Conservation (phyloP, 2,329 filamentous ascomycete species). For the Apiospora pterosperma region DNA sequence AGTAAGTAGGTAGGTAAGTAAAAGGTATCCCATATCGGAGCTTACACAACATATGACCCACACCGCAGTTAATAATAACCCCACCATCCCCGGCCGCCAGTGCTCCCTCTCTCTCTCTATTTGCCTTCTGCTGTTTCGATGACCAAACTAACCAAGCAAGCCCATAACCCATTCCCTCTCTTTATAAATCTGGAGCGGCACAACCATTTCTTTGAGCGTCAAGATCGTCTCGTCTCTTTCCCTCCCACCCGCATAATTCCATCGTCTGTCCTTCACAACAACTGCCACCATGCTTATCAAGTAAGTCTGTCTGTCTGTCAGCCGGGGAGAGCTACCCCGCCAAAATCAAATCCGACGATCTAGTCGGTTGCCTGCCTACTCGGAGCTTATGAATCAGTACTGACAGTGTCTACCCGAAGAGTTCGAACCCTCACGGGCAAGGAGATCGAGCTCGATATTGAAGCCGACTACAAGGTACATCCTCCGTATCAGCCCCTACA, state of each 20-base stretch:
- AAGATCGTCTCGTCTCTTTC: background rate
- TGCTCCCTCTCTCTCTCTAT: too few relatives aligned
- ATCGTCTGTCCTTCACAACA: background rate
- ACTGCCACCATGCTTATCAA: slow-evolving; percentile 47
- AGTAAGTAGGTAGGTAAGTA: background rate
- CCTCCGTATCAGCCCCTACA: background rate
- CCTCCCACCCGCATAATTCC: background rate
- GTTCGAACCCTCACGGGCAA: slow-evolving; percentile 97
- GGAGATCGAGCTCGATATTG: slow-evolving; percentile 98
- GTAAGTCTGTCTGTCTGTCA: slow-evolving; percentile 33
- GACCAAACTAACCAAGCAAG: background rate
- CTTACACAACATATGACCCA: too few relatives aligned
- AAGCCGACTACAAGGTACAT: slow-evolving; percentile 85
- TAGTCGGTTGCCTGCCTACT: background rate
- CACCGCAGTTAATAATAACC: background rate
- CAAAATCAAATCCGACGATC: background rate
- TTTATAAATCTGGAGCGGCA: background rate
- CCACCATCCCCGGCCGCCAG: background rate
- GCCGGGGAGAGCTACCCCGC: background rate
- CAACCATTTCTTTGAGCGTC: slow-evolving; percentile 2
- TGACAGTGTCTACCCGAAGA: slow-evolving; percentile 43
- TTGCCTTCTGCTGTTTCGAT: background rate
- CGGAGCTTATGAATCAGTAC: background rate
- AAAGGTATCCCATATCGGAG: background rate
- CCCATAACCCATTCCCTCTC: background rate